Base-by-base conservation (phyloP, 2,329 filamentous ascomycete species). In the Apiospora kogelbergensis region DNA sequence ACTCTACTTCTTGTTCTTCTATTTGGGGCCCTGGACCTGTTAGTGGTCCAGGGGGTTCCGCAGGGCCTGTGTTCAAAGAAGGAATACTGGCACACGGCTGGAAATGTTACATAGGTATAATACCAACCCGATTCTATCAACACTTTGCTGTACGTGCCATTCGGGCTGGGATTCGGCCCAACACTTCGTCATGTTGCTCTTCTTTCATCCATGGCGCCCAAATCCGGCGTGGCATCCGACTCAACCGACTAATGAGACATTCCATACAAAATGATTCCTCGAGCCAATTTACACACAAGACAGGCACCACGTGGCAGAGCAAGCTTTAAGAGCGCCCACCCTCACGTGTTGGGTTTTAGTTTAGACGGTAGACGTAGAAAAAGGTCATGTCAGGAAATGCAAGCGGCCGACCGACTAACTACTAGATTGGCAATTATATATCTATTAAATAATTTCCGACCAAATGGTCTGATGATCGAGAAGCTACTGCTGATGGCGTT, bases 211-310 rank as follows among this genome's bases (percentile, higher is more conserved):
- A 40, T 44, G 42, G 63, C 63, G 30, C 20, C 53, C 53, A 60
- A 37, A 37, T 60, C 53, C 53, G 53, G 53, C 30, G 53, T 37
- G 26, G 17, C 53, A 60, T 60, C 53, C 53, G 53, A 60, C 17
- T 60, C 53, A 60, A 60, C 53, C 53, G 53, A 60, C 53, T 30
- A 20, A 60, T 60, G 53, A 60, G 53, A 60, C 53, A 60, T 60
- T n/a, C 10, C 20, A 42, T 13, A 60, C 53, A 37, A 37, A 37
- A 60, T 26, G 26, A 37, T 60, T 60, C 30, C 53, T 60, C 53
- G 53, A 30, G 33, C 26, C 7, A 60, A 42, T 42, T n/a, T 30
- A n/a, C 26, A 33, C 53, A 30, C 48, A 60, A 60, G 53, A 60
- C 53, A 37, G 26, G 30, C 53, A 60, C 30, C 53, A 60, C 53